Base-by-base conservation (phyloP, 2,329 filamentous ascomycete genomes). In the Chaetomium olivaceum region DNA sequence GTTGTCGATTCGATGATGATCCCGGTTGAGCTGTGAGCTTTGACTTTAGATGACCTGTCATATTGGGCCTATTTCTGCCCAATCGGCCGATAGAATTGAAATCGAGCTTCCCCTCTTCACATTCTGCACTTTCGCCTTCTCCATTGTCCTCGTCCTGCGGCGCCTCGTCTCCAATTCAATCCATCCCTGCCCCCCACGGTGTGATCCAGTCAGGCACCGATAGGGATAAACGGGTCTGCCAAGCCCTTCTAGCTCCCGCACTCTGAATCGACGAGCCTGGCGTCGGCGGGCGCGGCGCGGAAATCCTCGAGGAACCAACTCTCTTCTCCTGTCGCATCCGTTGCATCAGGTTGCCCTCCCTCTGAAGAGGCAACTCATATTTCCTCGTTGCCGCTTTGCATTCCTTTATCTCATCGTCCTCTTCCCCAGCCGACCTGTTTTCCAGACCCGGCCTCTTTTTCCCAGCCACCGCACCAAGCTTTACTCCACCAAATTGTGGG, bases 241-340 rank as follows among this genome's bases (percentile, higher is more conserved):
- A 63, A 63, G 61, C 29, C 55, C 16, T 43, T 43, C 54, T 58
- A 54, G 61, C 46, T 64, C 62, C 62, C 62, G 62, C 60, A 21
- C 6, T 25, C 16, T 16, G 16, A 46, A n/a, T n/a, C 50, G n/a
- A 23, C 54, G 39, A 48, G 39, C 19, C 39, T 48, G 57, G 39
- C 43, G 57, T 43, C 12, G 27, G 31, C 50, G 31, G 64, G 52
- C 57, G 57, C 58, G 61, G 61, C 65, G 58, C 52, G 52, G 58
- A 27, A 29, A 51, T 60, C 64, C 16, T 51, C 48, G 54, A 62
- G 46, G 50, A 58, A 55, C 48, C 43, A 33, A 43, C 39, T 25
- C 39, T 25, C 25, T 29, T 46, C 31, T 50, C 21, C 25, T 52
- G 54, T 58, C 46, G 54, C 61, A 63, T 60, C 50, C 36, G 12